Base-by-base conservation (phyloP, 2,329 filamentous ascomycete species). In the Biscogniauxia sp. region DNA sequence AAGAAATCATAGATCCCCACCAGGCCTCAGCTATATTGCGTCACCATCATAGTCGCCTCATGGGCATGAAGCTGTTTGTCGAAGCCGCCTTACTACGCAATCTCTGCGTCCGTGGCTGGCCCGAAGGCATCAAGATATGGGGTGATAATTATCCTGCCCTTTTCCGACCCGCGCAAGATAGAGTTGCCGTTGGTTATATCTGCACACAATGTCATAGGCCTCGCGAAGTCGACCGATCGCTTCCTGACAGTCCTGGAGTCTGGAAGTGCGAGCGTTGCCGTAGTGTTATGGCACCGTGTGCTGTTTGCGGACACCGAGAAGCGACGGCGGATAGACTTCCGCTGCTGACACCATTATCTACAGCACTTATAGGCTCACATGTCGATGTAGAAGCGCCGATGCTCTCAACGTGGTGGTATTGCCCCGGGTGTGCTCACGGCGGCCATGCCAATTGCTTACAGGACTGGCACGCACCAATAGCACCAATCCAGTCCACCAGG, bases 31-130 rank as follows among this genome's bases (percentile, higher is more conserved):
- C 83, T 13, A 81, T 88, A 25, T 72, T 89, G 1, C 78, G 82
- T 8, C 84, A 88, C 61, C 84, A 88, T 56, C 85, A 89, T 66
- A 74, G 77, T 5, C 84, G 86, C 0, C 80, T 89, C 1, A 84
- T 82, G 77, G 77, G 76, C 56, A 84, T 88, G 80, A 76, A 79
- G 23, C 78, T 87, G 41, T 88, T 88, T 67, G 77, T 83, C 20
- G 84, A 88, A 67, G 86, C 86, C 0, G 78, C 86, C 0, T 77
- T 87, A 0, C 75, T 89, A 17, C 84, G 86, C 1, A 88, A 89
- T 55, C 72, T 88, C 8, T 87, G 83, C 68, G 76, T 85, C 13
- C 75, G 76, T n/a, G 83, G 83, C 20, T 86, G 84, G 84, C 82
- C 83, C 0, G 75, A 75, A 0, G 78, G 78, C 0, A 69, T 86